phyloP scores from a whole-genome alignment of 1,284 basidiomycete genomes.

The Flammula alnicola region DNA sequence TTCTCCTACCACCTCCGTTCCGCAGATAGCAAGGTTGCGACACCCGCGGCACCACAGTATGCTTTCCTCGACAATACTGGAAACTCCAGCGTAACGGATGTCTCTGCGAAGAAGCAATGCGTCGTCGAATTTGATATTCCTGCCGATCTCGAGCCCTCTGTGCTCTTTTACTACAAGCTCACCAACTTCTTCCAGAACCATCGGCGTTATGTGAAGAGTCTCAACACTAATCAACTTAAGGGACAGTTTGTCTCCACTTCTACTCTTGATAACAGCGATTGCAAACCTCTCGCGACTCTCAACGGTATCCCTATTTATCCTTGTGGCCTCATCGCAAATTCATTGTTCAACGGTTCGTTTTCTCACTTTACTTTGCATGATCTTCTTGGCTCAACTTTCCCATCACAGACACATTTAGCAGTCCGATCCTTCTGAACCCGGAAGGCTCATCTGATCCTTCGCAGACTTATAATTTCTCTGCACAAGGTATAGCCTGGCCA shows the following conservation, averaged over 20 bases:
- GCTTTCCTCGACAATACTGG: conserved; percentile 65
- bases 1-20: conserved; percentile 77
- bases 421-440: conserved; percentile 63
- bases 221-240: conserved; percentile 85
- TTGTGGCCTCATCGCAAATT: conserved; percentile 98
- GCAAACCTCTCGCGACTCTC: conserved; percentile 81
- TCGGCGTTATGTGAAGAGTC: conserved; percentile 94
- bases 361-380: background rate
- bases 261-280: conserved; percentile 77
- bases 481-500: conserved; percentile 90
- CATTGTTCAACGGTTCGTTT: conserved; percentile 89
- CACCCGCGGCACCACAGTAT: conserved; percentile 60
- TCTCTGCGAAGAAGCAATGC: conserved; percentile 64
- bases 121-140: conserved; percentile 84
- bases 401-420: conserved; percentile 76
- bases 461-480: conserved; percentile 77
- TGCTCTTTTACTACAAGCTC: conserved; percentile 97
- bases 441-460: conserved; percentile 50
- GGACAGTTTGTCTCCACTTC: conserved; percentile 64
- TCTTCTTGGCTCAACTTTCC: conserved; percentile 5
- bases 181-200: conserved; percentile 99
- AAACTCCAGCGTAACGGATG: conserved; percentile 45
- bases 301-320: conserved; percentile 79
- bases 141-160: conserved; percentile 72
- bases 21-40: conserved; percentile 54